Evolutionary conservation across 805 yeast species (phyloP), one percentile per base, ranked within the genome.

Genomic region (Candida pseudoglaebosa): DNA sequence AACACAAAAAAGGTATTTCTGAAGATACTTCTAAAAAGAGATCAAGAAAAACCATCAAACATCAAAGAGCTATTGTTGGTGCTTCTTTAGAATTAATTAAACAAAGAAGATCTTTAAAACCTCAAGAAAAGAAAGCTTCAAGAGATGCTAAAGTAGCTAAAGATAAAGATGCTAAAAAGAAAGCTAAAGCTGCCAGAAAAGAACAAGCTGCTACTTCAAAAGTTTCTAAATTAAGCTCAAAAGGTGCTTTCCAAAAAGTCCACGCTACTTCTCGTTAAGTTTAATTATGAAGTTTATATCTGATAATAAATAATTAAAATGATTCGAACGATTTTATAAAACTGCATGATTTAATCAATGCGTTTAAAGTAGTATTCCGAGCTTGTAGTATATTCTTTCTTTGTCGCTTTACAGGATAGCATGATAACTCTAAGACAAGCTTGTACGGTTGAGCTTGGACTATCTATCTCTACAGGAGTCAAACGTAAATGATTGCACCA

Each of bases 1-100:
- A 91, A 79, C 98, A 93, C 95, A 89, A 88, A 85, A 93, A 93
- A 80, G 99, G 99, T 80, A 81, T 91, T 70, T 82, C 96, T 66
- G 99, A 93, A 82, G 99, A 93, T 80, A 87, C 85, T 59, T 61
- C 95, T 72, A 93, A 88, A 85, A 95, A 87, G 84, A 87, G 96
- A 78, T 57, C 93, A 60, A 91, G 96, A 82, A 90, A 88, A 83
- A 71, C 96, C 65, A 95, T 90, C 75, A 93, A 93, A 85, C 81
- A 85, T 75, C 97, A 90, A 80, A 93, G 99, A 83, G 96, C 95
- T 54, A 84, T 93, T 70, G 98, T 91, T 57, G 99, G 99, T 82
- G 99, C 98, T 70, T 87, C 99, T 65, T 79, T 93, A 62, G 99
- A 93, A 57, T 83, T 89, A 70, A 93, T 93, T 79, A 91, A 87